Evolutionary conservation across 495 filamentous ascomycete genomes (phyloP).

Genomic region (Penicillium mononematosum): DNA sequence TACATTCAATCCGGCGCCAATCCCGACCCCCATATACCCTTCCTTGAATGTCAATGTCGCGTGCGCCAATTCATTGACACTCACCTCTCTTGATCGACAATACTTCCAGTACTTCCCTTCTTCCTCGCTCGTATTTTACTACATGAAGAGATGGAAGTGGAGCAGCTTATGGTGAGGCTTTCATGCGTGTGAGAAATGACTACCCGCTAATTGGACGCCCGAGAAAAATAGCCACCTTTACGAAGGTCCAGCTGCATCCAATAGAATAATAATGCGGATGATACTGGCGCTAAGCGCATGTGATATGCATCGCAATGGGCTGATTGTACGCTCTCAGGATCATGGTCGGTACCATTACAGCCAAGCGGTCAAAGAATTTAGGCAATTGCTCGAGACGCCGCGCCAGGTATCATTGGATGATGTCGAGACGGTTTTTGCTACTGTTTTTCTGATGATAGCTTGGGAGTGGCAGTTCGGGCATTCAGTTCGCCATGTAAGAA

Average conservation of each 20-base stretch:
- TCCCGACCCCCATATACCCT: constrained; percentile 26
- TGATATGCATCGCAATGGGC: constrained; percentile 43
- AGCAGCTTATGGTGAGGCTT: constrained; percentile 35
- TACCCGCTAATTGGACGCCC: not conserved
- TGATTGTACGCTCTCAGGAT: constrained; percentile 31
- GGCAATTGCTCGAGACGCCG: constrained; percentile 39
- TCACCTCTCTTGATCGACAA: constrained; percentile 38
- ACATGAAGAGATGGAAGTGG: constrained; percentile 47
- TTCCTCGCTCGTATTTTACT: constrained; percentile 42
- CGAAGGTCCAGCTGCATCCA: constrained; percentile 36
- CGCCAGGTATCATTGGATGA: constrained; percentile 30
- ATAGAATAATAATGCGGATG: constrained; percentile 48
- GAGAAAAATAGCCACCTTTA: constrained; percentile 28
- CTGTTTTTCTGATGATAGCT: constrained; percentile 44
- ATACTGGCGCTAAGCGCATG: constrained; percentile 41
- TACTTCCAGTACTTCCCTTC: constrained; percentile 47
- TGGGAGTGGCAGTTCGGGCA: constrained; percentile 48
- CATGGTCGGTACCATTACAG: constrained; percentile 44
- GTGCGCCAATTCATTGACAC: constrained; percentile 39
- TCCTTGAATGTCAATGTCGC: constrained; percentile 28
- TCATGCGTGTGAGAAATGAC: not conserved
- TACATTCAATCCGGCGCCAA: constrained; percentile 9
- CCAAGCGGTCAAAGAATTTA: constrained; percentile 44
- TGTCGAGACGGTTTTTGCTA: constrained; percentile 42
- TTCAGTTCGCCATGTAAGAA: constrained; percentile 33